Conservation (phyloP, 106 monocot genomes). For the Triglochin maritima region DNA sequence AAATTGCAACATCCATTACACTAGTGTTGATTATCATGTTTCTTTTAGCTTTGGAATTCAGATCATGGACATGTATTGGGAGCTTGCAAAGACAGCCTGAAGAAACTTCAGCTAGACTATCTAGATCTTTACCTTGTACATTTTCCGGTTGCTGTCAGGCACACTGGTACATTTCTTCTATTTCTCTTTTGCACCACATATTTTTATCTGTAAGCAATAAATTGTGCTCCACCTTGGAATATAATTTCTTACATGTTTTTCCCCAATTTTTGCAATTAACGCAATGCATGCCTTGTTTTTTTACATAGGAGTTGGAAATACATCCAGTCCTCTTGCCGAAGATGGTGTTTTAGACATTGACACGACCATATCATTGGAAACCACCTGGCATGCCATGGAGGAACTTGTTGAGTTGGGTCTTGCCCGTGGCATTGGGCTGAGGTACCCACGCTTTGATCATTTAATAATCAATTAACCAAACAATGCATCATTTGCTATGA, state of each 20-base stretch:
- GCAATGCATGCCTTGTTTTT: not conserved
- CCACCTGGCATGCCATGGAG: constrained; percentile 99
- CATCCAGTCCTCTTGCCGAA: constrained; percentile 75
- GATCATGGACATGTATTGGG: constrained; percentile 93
- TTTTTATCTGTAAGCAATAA: not conserved
- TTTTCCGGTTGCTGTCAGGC: constrained; percentile 79
- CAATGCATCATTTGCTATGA: no score
- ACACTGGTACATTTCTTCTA: constrained; percentile 43
- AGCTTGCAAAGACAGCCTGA: constrained; percentile 93
- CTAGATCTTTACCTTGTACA: constrained; percentile 95
- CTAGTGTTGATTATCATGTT: not conserved
- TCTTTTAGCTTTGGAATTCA: constrained; percentile 77
- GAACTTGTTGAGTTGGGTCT: constrained; percentile 67
- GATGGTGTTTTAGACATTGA: constrained; percentile 88
- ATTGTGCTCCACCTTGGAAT: no score
- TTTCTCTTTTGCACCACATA: not conserved
- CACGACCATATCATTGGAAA: constrained; percentile 83
- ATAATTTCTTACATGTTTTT: no score
- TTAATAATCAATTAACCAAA: no score
- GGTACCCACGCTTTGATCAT: no score
- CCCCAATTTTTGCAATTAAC: not conserved
- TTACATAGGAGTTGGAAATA: constrained; percentile 82
- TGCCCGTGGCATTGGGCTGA: constrained; percentile 90
- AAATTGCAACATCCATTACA: not conserved
- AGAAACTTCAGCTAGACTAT: constrained; percentile 83